Percentiles rank a stretch among this genome's conserved stretches.
These are phyloP conservation scores for Hymenoscyphus repandus DNA, from an alignment of 2,329 filamentous ascomycete species.

Conservation along the genomic window DNA sequence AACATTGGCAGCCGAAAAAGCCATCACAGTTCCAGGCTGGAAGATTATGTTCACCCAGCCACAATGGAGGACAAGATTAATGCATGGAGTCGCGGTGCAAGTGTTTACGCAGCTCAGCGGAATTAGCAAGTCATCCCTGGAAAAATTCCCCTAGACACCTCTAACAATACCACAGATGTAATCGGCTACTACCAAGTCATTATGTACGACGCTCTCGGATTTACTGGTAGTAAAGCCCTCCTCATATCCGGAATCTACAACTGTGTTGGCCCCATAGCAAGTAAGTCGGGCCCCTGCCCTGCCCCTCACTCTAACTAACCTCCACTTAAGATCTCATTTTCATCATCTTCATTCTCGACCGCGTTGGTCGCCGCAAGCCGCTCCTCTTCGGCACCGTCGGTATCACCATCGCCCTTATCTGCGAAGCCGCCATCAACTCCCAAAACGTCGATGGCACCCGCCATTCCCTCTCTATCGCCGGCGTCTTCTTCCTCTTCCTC, in stretches of 20 bases:
- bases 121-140: conserved; percentile 34
- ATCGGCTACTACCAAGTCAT: conserved; percentile 59
- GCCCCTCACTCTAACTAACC: not conserved
- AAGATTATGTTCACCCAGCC: conserved; percentile 52
- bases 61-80: conserved; percentile 54
- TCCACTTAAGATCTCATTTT: conserved; percentile 49
- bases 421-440: conserved; percentile 54
- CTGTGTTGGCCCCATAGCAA: conserved; percentile 47
- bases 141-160: not conserved
- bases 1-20: conserved; percentile 55
- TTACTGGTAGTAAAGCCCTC: conserved; percentile 47
- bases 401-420: conserved; percentile 52
- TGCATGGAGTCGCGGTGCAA: conserved; percentile 58
- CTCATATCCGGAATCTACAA: conserved; percentile 58
- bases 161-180: conserved; percentile 37
- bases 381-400: conserved; percentile 48
- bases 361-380: conserved; percentile 46
- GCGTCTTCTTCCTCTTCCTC: conserved; percentile 61
- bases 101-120: conserved; percentile 62
- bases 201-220: conserved; percentile 53
- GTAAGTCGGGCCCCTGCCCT: conserved; percentile 12
- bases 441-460: conserved; percentile 38
- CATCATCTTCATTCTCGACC: conserved; percentile 51
- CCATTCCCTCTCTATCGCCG: conserved; percentile 49
- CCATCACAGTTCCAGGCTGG: conserved; percentile 48